Conservation (phyloP, 208 protist genomes). For the Trypanosomatidae sp. region DNA sequence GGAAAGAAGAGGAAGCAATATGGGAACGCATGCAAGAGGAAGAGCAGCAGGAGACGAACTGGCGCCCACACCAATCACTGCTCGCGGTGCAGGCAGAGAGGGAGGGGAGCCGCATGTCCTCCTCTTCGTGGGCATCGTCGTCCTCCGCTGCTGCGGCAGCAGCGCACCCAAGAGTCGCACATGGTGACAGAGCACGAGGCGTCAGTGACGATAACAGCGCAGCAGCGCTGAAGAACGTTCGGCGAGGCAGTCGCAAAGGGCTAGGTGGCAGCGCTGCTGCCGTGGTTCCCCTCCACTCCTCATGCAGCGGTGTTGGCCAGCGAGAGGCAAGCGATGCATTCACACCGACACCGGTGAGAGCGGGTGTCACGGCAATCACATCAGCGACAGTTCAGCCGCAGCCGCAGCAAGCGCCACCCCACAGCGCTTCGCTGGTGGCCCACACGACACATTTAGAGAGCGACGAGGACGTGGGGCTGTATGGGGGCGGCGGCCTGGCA, state of each 20-base stretch:
- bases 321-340: background rate
- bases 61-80: no score
- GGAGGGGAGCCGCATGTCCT: background rate
- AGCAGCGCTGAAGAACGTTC: background rate
- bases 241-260: conserved; percentile 1
- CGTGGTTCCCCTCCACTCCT: background rate
- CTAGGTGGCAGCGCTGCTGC: background rate
- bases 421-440: conserved; percentile 1
- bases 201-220: background rate
- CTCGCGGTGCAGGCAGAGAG: background rate
- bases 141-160: conserved; percentile 4
- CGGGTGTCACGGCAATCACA: background rate
- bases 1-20: conserved; percentile 36
- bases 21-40: conserved; percentile 23
- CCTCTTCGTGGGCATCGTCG: background rate
- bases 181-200: background rate
- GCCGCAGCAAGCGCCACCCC: background rate
- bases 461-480: background rate
- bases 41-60: conserved; percentile 4
- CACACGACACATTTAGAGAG: background rate
- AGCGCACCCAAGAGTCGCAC: background rate
- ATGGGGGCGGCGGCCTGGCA: conserved; percentile 5
- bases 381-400: background rate
- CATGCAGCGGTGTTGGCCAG: background rate
- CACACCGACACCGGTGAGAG: background rate